Percentiles rank a stretch among this genome's conserved stretches.
Conservation (phyloP, 192 early-diverging fungal genomes). For the Mortierella hygrophila region DNA sequence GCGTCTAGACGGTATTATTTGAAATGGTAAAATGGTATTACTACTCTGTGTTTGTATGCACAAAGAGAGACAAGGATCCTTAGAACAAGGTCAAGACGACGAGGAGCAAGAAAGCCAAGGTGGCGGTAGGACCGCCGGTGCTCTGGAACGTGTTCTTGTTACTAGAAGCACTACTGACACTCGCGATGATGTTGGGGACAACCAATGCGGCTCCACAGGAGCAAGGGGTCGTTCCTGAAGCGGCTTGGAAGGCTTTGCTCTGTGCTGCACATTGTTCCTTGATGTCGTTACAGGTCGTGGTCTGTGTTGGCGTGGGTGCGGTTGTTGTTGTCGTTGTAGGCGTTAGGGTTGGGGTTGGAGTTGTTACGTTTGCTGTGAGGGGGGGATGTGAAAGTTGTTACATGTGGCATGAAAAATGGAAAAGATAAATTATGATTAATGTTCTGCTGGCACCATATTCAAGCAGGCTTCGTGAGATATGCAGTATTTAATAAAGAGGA, state of each 20-base stretch:
- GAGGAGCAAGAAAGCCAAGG: slow-evolving; percentile 27
- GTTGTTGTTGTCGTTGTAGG: background rate
- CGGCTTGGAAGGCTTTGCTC: slow-evolving; percentile 14
- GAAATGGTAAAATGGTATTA: too few species aligned
- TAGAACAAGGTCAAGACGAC: slow-evolving; percentile 30
- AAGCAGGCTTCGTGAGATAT: too few species aligned
- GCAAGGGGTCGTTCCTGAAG: slow-evolving; percentile 22
- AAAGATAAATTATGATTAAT: background rate
- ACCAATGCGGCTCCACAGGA: slow-evolving; percentile 19
- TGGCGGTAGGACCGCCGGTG: slow-evolving; percentile 33
- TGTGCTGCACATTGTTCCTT: slow-evolving; percentile 48
- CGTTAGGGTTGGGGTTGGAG: background rate
- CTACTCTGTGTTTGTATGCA: too few species aligned
- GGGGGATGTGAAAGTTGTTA: background rate
- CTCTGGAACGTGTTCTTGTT: slow-evolving; percentile 33
- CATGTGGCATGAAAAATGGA: background rate
- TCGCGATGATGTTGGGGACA: slow-evolving; percentile 13
- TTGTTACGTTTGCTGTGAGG: background rate
- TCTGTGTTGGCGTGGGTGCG: slow-evolving; percentile 6
- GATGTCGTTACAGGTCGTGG: slow-evolving; percentile 32
- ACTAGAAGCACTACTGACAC: background rate
- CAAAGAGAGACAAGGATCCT: background rate
- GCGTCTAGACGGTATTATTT: too few species aligned
- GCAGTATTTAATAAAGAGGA: background rate
- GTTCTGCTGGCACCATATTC: background rate